A percentile compares a stretch with the other conserved stretches of the same genome.
These are phyloP conservation scores for Penicillium verrucosum DNA, from an alignment of 2,329 filamentous ascomycete genomes.

Conservation along the genomic window DNA sequence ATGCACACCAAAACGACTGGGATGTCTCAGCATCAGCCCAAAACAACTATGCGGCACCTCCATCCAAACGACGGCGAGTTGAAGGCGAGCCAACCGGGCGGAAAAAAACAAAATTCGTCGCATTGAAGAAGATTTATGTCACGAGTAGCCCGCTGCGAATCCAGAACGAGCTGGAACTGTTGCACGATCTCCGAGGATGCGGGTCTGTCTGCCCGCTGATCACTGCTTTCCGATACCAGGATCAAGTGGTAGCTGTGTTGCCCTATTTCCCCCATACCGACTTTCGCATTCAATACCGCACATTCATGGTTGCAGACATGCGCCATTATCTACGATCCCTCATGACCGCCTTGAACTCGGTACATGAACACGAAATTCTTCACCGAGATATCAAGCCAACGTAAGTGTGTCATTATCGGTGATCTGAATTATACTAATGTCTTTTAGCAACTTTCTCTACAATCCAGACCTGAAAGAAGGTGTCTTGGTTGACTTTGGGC, in stretches of 20 bases:
- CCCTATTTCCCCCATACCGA: constrained; percentile 95
- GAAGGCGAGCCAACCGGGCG: constrained; percentile 42
- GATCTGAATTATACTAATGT: constrained; percentile 1
- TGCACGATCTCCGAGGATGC: constrained; percentile 80
- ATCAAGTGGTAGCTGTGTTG: constrained; percentile 91
- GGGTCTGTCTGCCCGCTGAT: constrained; percentile 89
- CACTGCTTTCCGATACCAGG: constrained; percentile 90
- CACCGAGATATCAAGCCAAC: constrained; percentile 97
- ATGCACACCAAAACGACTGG: constrained; percentile 82
- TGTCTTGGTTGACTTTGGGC: constrained; percentile 97
- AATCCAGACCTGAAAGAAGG: constrained; percentile 72
- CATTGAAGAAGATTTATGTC: constrained; percentile 99
- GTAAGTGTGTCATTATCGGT: constrained; percentile 29
- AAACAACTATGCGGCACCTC: constrained; percentile 67
- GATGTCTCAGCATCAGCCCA: constrained; percentile 65
- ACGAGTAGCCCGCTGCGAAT: constrained; percentile 92
- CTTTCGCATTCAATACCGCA: constrained; percentile 85
- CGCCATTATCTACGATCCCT: constrained; percentile 84
- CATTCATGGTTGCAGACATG: constrained; percentile 83
- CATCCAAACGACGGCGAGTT: constrained; percentile 53
- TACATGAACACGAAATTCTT: constrained; percentile 80
- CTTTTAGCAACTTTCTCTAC: constrained; percentile 76
- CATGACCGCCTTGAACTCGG: constrained; percentile 77
- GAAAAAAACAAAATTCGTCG: constrained; percentile 72
- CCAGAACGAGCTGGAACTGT: constrained; percentile 90